phyloP scores from a whole-genome alignment of 192 early-diverging fungal genomes.

The Coemansia biformis region DNA sequence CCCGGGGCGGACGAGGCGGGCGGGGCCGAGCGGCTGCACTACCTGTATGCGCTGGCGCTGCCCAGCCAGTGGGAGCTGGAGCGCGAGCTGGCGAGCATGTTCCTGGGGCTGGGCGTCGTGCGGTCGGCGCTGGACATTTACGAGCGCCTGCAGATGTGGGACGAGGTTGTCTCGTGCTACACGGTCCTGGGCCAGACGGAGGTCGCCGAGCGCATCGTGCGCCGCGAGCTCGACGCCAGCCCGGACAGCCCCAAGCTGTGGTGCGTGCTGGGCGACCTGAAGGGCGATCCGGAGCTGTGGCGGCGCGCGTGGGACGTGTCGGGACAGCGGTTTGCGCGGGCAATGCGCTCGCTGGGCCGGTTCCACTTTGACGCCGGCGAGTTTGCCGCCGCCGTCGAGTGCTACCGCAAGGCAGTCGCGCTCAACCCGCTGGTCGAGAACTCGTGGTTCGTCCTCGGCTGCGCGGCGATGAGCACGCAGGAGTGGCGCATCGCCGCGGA shows the following conservation, averaged over 20 bases:
- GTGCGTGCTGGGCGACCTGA: slow-evolving; percentile 88
- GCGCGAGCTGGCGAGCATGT: slow-evolving; percentile 80
- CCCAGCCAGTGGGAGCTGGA: slow-evolving; percentile 97
- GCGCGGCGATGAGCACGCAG: slow-evolving; percentile 76
- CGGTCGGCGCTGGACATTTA: slow-evolving; percentile 93
- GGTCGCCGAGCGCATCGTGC: slow-evolving; percentile 79
- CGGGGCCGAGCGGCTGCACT: slow-evolving; percentile 66
- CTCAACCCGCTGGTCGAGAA: slow-evolving; percentile 95
- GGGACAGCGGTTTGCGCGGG: slow-evolving; percentile 73
- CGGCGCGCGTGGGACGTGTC: slow-evolving; percentile 87
- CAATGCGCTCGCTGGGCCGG: slow-evolving; percentile 89
- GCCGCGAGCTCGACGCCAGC: slow-evolving; percentile 55
- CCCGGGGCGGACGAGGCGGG: slow-evolving; percentile 34
- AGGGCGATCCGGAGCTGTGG: slow-evolving; percentile 69
- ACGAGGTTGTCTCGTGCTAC: slow-evolving; percentile 84
- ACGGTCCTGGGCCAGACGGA: slow-evolving; percentile 79
- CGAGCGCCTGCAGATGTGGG: slow-evolving; percentile 93
- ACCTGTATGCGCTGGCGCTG: slow-evolving; percentile 71
- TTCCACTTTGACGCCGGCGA: slow-evolving; percentile 67
- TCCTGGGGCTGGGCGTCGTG: slow-evolving; percentile 78
- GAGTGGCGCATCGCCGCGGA: slow-evolving; percentile 69
- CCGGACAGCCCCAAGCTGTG: slow-evolving; percentile 79
- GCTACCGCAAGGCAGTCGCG: slow-evolving; percentile 73
- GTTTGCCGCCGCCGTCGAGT: slow-evolving; percentile 60
- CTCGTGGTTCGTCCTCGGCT: slow-evolving; percentile 96